Evolutionary conservation across 2,329 filamentous ascomycete genomes (phyloP), one percentile per base, ranked within the genome.

Genomic region (Phialophora tarda): DNA sequence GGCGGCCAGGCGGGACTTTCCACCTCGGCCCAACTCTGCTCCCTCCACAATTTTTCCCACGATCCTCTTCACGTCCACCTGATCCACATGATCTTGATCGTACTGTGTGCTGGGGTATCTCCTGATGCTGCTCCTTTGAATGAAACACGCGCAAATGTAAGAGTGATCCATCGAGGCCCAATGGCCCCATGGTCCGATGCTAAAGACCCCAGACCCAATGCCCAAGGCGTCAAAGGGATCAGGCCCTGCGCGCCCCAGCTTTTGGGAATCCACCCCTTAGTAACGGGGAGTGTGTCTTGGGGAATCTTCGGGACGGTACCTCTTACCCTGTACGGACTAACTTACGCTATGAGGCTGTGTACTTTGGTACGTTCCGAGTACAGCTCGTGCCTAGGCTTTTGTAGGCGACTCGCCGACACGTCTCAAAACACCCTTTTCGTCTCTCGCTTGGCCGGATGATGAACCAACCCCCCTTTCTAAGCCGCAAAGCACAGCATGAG

Each of bases 1-100:
- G 21, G 24, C 24, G 17, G 5, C 24, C 48, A 51, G 48, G 48
- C 26, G 48, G 48, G 48, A 53, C 48, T 24, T 53, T 53, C 48
- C 48, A 28, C 38, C 38, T 41, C 12, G 38, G 38, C 17, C 38
- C 38, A 41, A 44, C 38, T 44, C 14, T 44, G 38, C 14, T n/a
- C 38, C 12, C 17, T n/a, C 38, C 14, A n/a, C 14, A 17, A n/a
- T 2, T 32, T n/a, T 6, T 41, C n/a, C 38, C 38, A 44, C 38
- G 38, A n/a, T 53, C 21, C 26, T 53, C 21, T 53, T 53, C 23
- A 23, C 5, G 48, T 51, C 48, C 48, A 26, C 48, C 48, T 26
- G 48, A 53, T 8, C 48, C 21, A 23, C 23, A 10, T 8, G 11
- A 53, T 3, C 2, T 12, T 26, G 48, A 14, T 26, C 2, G 11